Conservation (phyloP, 495 filamentous ascomycete genomes). For the Lasiosphaeriaceae sp. region DNA sequence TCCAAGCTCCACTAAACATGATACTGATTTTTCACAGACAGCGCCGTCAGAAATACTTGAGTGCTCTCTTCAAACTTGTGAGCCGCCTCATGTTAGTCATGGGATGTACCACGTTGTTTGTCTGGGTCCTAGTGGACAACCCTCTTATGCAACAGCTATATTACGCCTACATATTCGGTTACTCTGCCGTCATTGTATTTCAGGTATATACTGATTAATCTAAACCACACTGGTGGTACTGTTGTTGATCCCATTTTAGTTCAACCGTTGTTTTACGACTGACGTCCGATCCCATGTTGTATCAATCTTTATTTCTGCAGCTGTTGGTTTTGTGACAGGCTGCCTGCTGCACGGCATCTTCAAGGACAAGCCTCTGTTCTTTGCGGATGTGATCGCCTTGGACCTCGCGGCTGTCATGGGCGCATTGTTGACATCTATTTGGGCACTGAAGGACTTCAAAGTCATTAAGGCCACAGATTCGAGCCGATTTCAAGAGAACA, state of each 20-base stretch:
- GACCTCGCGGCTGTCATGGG: constrained; percentile 13
- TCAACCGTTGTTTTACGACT: constrained; percentile 31
- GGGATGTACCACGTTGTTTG: constrained; percentile 15
- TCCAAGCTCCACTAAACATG: no score
- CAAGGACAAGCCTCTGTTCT: constrained; percentile 3
- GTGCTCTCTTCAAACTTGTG: constrained; percentile 8
- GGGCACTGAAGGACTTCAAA: constrained; percentile 15
- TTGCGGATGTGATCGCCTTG: constrained; percentile 16
- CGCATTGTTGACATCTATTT: constrained; percentile 15
- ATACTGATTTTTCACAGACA: constrained; percentile 1
- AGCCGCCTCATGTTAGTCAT: constrained; percentile 15
- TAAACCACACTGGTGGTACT: neutral
- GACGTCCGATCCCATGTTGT: constrained; percentile 18
- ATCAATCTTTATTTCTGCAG: constrained; percentile 18
- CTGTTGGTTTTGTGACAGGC: constrained; percentile 19
- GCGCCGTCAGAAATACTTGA: constrained; percentile 9
- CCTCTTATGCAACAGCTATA: constrained; percentile 15
- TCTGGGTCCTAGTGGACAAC: constrained; percentile 21
- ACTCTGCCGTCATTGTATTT: constrained; percentile 25
- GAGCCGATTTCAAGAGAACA: neutral
- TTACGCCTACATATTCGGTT: constrained; percentile 20
- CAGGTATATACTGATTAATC: constrained; percentile 8
- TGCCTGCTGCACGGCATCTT: constrained; percentile 14
- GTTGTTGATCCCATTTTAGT: no score
- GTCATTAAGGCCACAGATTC: neutral